Evolutionary conservation across 1,139 yeast genomes (phyloP).

Genomic region (Yamadazyma buinensis): DNA sequence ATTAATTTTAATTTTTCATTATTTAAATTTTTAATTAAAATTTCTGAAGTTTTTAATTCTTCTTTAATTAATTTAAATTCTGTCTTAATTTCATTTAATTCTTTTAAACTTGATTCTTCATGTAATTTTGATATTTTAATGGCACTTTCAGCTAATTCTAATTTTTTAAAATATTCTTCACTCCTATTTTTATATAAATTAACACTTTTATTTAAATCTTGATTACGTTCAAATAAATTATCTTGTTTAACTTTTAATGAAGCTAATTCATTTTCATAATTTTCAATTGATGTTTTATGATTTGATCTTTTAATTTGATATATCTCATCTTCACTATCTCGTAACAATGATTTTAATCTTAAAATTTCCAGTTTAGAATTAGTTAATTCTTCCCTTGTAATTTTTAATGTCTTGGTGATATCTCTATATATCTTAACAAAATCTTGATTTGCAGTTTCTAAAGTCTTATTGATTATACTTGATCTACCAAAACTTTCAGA

Average conservation of each 20-base stretch:
- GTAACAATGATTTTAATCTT: conserved; percentile 46
- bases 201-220: conserved; percentile 50
- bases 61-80: conserved; percentile 52
- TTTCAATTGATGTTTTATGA: conserved; percentile 33
- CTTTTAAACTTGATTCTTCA: conserved; percentile 53
- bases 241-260: conserved; percentile 50
- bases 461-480: conserved; percentile 25
- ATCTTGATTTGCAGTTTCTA: conserved; percentile 38
- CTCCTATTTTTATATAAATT: conserved; percentile 68
- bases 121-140: conserved; percentile 60
- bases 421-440: conserved; percentile 54
- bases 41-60: conserved; percentile 59
- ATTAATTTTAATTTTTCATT: conserved; percentile 53
- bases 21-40: conserved; percentile 54
- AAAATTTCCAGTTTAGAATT: conserved; percentile 49
- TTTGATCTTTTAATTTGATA: conserved; percentile 36
- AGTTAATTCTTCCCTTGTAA: conserved; percentile 49
- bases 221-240: conserved; percentile 46
- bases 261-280: conserved; percentile 42
- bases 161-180: conserved; percentile 68
- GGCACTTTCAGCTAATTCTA: conserved; percentile 78
- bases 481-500: conserved; percentile 40
- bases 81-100: conserved; percentile 52
- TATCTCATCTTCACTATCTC: conserved; percentile 46
- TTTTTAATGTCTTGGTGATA: conserved; percentile 45